A percentile compares a stretch with the other conserved stretches of the same genome.
phyloP scores from a whole-genome alignment of 441 rosid genomes.

The Populus hybrid region DNA sequence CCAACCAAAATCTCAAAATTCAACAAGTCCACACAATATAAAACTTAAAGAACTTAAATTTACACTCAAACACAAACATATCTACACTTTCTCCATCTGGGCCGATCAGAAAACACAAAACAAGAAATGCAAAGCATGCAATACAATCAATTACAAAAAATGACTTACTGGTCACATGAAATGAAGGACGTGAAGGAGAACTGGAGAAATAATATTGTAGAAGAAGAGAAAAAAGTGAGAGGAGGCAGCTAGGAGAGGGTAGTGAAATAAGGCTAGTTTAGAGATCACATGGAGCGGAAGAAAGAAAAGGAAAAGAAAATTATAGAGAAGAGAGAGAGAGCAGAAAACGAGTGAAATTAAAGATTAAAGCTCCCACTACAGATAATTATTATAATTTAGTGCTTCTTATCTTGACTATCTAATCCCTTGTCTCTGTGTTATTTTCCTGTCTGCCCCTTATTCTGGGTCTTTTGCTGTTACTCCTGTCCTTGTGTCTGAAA shows the following conservation, averaged over 20 bases:
- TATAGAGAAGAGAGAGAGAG: neutral
- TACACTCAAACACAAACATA: neutral
- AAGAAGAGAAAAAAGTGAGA: constrained; percentile 15
- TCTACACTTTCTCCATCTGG: neutral
- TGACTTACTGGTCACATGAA: constrained; percentile 60
- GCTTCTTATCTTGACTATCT: neutral
- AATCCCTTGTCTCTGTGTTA: constrained; percentile 10
- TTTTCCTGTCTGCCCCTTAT: constrained; percentile 12
- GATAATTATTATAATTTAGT: neutral
- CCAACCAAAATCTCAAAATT: constrained; percentile 13
- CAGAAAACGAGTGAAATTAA: neutral
- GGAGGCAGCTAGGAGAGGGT: constrained; percentile 39
- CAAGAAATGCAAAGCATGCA: neutral
- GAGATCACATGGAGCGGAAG: constrained; percentile 33
- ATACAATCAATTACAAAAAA: neutral
- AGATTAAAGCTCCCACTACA: neutral
- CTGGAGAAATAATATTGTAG: constrained; percentile 19
- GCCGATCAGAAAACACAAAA: neutral
- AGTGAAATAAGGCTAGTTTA: constrained; percentile 24
- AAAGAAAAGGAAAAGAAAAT: constrained; percentile 11
- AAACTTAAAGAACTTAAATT: constrained; percentile 12
- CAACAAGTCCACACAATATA: constrained; percentile 12
- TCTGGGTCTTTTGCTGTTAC: neutral
- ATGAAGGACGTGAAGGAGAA: neutral
- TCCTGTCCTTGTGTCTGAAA: neutral